phyloP scores from a whole-genome alignment of 345 rosid genomes.

The Microthlaspi erraticum region DNA sequence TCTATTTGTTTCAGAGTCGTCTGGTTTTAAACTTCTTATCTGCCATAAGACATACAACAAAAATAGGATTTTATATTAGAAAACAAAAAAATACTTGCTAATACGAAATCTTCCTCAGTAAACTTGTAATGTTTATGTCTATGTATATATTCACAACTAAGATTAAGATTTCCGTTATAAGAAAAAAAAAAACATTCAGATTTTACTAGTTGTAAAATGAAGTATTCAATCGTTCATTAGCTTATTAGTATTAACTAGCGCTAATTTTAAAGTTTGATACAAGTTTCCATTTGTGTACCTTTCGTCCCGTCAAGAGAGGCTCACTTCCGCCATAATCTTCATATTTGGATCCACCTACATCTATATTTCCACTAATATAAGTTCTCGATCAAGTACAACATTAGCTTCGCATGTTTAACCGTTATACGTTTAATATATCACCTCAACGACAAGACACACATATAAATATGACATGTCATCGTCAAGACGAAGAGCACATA shows the following conservation, averaged over 20 bases:
- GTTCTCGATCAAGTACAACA: not conserved
- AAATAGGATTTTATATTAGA: not conserved
- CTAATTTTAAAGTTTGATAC: not conserved
- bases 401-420: conserved; percentile 16
- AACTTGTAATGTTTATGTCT: not conserved
- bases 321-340: conserved; percentile 27
- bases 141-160: not conserved
- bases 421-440: not conserved
- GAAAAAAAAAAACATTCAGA: too few species aligned
- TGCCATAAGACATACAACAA: conserved; percentile 11
- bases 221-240: not conserved
- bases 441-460: not conserved
- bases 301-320: conserved; percentile 34
- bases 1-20: not conserved
- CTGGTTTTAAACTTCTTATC: conserved; percentile 13
- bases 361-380: conserved; percentile 22
- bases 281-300: conserved; percentile 28
- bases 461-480: not conserved
- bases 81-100: not conserved
- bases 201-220: not conserved
- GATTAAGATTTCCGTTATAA: too few species aligned
- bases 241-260: not conserved
- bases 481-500: not conserved
- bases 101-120: conserved; percentile 4
- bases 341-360: conserved; percentile 37